phyloP scores from a whole-genome alignment of 1,284 basidiomycete species.

The Lentinus polychrous region DNA sequence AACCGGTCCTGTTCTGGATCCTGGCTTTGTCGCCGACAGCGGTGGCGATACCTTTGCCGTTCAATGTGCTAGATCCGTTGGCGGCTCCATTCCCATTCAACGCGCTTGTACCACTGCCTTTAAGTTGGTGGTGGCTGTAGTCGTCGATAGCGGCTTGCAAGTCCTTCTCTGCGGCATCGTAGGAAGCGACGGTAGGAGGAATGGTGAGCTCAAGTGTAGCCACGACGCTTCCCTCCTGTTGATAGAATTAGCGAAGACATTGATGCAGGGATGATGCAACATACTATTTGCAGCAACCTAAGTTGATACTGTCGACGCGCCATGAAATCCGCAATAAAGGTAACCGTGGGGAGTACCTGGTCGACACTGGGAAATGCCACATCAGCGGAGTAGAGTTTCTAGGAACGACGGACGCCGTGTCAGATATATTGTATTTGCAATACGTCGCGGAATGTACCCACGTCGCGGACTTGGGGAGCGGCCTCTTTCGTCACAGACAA shows the following conservation, averaged over 20 bases:
- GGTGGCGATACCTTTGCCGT: neutral
- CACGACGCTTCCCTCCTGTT: slow-evolving; percentile 7
- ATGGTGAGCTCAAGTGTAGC: slow-evolving; percentile 6
- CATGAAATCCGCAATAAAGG: slow-evolving; percentile 3
- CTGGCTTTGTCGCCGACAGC: no score
- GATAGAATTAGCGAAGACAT: neutral
- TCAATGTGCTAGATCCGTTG: neutral
- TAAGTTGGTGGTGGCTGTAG: neutral
- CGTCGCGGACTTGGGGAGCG: no score
- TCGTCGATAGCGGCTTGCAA: slow-evolving; percentile 7
- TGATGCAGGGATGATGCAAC: neutral
- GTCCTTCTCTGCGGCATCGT: slow-evolving; percentile 10
- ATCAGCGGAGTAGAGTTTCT: slow-evolving; percentile 5
- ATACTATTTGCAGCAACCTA: slow-evolving; percentile 7
- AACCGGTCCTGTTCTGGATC: no score
- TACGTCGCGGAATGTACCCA: no score
- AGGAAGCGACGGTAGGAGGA: slow-evolving; percentile 3
- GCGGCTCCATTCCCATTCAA: no score
- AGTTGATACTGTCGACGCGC: slow-evolving; percentile 3
- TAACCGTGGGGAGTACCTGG: slow-evolving; percentile 3
- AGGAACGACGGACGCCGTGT: neutral
- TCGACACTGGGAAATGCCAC: slow-evolving; percentile 7
- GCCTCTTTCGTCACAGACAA: neutral
- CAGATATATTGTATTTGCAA: no score
- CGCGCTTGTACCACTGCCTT: neutral